Evolutionary conservation across 2,329 filamentous ascomycete genomes (phyloP).

Genomic region (Didymella arachidicola): DNA sequence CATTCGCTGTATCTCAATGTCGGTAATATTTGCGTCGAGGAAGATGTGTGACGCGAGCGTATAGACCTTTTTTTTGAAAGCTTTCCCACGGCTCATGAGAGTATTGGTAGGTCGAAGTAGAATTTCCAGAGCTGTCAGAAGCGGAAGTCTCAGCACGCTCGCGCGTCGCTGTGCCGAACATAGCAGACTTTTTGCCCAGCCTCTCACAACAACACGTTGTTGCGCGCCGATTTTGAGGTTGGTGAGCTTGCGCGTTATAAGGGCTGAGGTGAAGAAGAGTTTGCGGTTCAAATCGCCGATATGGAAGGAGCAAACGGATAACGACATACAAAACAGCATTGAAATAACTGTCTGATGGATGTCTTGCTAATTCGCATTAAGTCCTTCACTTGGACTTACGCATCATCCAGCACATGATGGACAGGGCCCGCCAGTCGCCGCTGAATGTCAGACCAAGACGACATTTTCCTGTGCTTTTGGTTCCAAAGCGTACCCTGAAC

Average conservation of each 20-base stretch:
- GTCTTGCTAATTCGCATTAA: too few species aligned
- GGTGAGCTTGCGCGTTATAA: too few species aligned
- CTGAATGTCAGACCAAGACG: constrained; percentile 29
- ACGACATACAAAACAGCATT: too few species aligned
- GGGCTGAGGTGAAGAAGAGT: background rate
- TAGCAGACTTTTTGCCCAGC: background rate
- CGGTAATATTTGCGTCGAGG: background rate
- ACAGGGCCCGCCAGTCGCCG: constrained; percentile 22
- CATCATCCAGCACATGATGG: constrained; percentile 7
- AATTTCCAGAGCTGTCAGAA: background rate
- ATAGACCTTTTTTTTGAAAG: background rate
- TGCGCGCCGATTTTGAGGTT: too few species aligned
- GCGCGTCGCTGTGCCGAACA: background rate
- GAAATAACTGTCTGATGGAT: too few species aligned
- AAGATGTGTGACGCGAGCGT: background rate
- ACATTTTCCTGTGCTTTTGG: constrained; percentile 34
- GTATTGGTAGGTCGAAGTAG: background rate
- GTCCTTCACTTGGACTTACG: background rate
- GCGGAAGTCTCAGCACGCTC: background rate
- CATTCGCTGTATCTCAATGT: background rate
- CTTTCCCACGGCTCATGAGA: background rate
- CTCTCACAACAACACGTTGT: too few species aligned
- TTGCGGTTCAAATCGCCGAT: background rate
- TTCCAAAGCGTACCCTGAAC: constrained; percentile 34
- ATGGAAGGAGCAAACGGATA: too few species aligned